phyloP scores from a whole-genome alignment of 2,329 filamentous ascomycete genomes.

The Aspergillus pseudoglaucus region DNA sequence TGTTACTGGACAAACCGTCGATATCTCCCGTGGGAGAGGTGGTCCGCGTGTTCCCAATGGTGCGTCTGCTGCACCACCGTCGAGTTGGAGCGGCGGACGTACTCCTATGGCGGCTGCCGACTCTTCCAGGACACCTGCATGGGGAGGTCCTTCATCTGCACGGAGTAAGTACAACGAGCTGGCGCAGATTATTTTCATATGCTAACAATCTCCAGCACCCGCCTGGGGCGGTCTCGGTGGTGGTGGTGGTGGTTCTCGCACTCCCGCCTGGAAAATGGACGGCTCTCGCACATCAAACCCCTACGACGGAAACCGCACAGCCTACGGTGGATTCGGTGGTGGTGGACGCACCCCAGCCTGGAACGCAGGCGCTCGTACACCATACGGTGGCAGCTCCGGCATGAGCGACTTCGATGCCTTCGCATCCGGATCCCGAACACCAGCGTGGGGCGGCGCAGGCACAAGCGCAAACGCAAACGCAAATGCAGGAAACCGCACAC shows the following conservation, averaged over 20 bases:
- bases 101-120: constrained; percentile 59
- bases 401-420: constrained; percentile 63
- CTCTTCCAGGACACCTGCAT: constrained; percentile 67
- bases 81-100: constrained; percentile 59
- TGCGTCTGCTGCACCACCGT: constrained; percentile 40
- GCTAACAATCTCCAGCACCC: constrained; percentile 28
- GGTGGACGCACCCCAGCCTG: constrained; percentile 62
- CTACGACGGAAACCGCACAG: constrained; percentile 65
- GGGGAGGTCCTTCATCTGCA: constrained; percentile 53
- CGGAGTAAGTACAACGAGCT: constrained; percentile 50
- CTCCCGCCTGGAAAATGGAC: constrained; percentile 52
- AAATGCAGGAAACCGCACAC: constrained; percentile 39
- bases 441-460: constrained; percentile 49
- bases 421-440: constrained; percentile 67
- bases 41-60: constrained; percentile 43
- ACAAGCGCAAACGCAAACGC: constrained; percentile 19
- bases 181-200: background rate
- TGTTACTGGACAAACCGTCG: constrained; percentile 69
- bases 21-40: constrained; percentile 52
- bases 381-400: constrained; percentile 57
- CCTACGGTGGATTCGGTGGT: constrained; percentile 60
- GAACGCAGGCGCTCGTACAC: constrained; percentile 73
- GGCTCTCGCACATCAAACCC: constrained; percentile 50
- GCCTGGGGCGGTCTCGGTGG: constrained; percentile 42
- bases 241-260: constrained; percentile 46